phyloP scores from a whole-genome alignment of 441 rosid species.

The Monsonia emarginata region DNA sequence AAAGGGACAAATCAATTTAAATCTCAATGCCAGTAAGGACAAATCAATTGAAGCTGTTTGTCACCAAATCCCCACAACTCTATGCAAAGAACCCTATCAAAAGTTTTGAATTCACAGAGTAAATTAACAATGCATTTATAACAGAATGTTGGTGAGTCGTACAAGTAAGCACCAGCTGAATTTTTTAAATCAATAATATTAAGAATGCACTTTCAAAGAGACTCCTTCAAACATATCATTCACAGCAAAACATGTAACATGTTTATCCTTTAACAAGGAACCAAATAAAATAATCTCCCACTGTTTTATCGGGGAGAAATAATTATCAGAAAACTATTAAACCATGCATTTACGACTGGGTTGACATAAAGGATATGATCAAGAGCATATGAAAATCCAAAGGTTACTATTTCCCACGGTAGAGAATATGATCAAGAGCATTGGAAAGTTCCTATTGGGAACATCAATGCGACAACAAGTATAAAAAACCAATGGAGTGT shows the following conservation, averaged over 20 bases:
- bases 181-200: not conserved
- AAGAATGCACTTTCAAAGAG: not conserved
- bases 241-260: not conserved
- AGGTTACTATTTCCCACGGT: not conserved
- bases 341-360: not conserved
- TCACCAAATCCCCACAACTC: not conserved
- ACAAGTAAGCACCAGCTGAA: not conserved
- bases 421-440: not conserved
- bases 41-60: not conserved
- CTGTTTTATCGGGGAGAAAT: not conserved
- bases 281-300: not conserved
- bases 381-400: too few relatives aligned
- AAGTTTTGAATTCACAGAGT: not conserved
- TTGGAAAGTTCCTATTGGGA: not conserved
- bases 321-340: not conserved
- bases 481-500: constrained; percentile 8
- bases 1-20: not conserved
- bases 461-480: not conserved
- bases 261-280: not conserved
- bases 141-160: not conserved
- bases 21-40: not conserved
- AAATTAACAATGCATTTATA: not conserved
- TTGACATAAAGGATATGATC: too few relatives aligned
- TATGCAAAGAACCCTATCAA: not conserved
- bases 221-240: not conserved